Evolutionary conservation across 1,284 basidiomycete genomes (phyloP).

Genomic region (Heterobasidion annosum): DNA sequence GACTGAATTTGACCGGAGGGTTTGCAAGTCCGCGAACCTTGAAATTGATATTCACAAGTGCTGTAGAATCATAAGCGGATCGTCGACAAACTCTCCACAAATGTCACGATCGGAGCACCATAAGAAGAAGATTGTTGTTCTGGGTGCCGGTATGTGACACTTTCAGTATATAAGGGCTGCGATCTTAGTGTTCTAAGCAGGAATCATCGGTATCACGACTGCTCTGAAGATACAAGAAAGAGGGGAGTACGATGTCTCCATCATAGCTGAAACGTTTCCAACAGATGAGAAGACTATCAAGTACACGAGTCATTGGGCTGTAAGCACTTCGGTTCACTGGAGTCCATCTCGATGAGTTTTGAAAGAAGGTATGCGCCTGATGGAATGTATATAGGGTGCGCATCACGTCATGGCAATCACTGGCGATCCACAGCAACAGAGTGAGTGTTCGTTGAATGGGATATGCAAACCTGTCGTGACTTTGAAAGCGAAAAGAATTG

Average conservation of each 20-base stretch:
- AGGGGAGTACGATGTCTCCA: conserved; percentile 45
- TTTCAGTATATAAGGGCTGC: background rate
- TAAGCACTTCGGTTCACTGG: conserved; percentile 23
- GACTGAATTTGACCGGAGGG: no score
- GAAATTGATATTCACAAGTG: no score
- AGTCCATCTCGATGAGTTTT: background rate
- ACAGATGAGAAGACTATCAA: conserved; percentile 56
- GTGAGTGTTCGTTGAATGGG: background rate
- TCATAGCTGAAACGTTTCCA: conserved; percentile 60
- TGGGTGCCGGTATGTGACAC: background rate
- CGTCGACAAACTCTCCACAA: no score
- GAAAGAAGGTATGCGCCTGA: background rate
- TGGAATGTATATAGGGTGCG: conserved; percentile 35
- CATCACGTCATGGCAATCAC: conserved; percentile 49
- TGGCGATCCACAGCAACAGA: background rate
- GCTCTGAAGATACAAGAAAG: conserved; percentile 56
- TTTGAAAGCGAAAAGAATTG: conserved; percentile 31
- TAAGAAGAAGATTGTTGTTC: background rate
- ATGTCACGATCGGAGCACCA: background rate
- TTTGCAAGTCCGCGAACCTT: no score
- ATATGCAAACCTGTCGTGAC: background rate
- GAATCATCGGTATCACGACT: conserved; percentile 66
- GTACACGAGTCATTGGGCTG: conserved; percentile 76
- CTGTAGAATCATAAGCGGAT: no score
- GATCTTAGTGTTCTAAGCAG: conserved; percentile 21